Base-by-base conservation (phyloP, 1,284 basidiomycete genomes). In the Ganoderma boninense region DNA sequence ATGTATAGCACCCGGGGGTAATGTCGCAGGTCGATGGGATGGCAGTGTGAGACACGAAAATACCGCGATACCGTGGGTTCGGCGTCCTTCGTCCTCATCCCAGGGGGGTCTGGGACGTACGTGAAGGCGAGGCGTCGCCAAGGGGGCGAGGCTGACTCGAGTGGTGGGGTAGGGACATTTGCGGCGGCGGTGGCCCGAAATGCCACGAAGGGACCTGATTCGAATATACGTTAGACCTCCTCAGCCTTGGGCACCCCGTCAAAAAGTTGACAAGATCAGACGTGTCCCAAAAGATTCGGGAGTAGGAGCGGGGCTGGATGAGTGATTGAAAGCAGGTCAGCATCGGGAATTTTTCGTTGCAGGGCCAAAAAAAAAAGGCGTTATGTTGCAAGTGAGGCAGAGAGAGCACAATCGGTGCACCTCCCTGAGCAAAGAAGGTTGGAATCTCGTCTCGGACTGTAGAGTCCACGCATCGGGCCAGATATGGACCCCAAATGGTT, bases 241-340 rank as follows among this genome's bases (percentile, higher is more conserved):
- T 62, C 7, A 67, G 35, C n/a, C 14, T 23, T 2, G 66, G 60
- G 20, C 66, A 43, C 6, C 66, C 66, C 10, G 44, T n/a, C 2
- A 67, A n/a, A 32, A 67, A 67, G 10, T 42, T 52, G 14, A 66
- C 4, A 20, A 67, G 46, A 23, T 67, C 66, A 35, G 6, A 10
- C 5, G 62, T 4, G 5, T 40, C 44, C 65, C 65, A 66, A 11
- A 38, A 26, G n/a, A 38, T 32, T n/a, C 5, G 13, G 46, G 3
- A 4, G 16, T 10, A 14, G 26, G 23, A 44, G 8, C 4, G 7
- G 44, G 18, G 13, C 26, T n/a, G n/a, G n/a, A n/a, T 7, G 14
- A 16, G 38, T 16, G 18, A 52, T 35, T 8, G 5, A 7, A 38
- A 56, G n/a, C 49, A 10, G 60, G 42, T 35, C n/a, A 67, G 46